Evolutionary conservation across 257 asterid species (phyloP).

Genomic region (Solanum paucissectum): DNA sequence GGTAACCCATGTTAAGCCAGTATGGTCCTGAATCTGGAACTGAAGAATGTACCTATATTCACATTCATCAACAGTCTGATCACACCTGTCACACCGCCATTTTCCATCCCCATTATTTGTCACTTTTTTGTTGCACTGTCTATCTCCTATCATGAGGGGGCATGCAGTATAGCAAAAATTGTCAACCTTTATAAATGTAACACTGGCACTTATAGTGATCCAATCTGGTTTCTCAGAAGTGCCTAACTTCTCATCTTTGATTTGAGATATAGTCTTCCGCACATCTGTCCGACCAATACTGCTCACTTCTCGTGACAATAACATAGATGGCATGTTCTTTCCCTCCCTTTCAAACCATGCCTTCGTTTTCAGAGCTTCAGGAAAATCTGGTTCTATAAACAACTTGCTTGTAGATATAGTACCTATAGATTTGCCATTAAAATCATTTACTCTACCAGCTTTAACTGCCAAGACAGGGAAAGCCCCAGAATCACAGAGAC

Average conservation of each 20-base stretch:
- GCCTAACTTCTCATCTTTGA: constrained; percentile 78
- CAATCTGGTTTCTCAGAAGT: constrained; percentile 92
- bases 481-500: constrained; percentile 62
- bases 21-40: constrained; percentile 88
- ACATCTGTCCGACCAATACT: constrained; percentile 41
- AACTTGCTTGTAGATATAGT: constrained; percentile 57
- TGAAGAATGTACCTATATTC: constrained; percentile 85
- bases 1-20: constrained; percentile 80
- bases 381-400: constrained; percentile 76
- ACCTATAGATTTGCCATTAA: constrained; percentile 81
- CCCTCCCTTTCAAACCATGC: constrained; percentile 74
- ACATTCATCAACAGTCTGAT: constrained; percentile 56
- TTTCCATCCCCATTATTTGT: constrained; percentile 77
- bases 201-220: constrained; percentile 66
- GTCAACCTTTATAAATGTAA: constrained; percentile 48
- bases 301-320: constrained; percentile 54
- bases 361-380: constrained; percentile 56
- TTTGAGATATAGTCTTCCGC: constrained; percentile 72
- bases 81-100: constrained; percentile 82
- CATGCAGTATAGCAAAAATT: constrained; percentile 79
- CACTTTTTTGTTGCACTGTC: constrained; percentile 84
- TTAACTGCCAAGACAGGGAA: constrained; percentile 83
- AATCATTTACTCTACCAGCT: constrained; percentile 65
- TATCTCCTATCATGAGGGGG: constrained; percentile 61
- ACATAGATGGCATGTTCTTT: constrained; percentile 41